Conservation (phyloP, 1,284 basidiomycete species). For the Athelia sp. region DNA sequence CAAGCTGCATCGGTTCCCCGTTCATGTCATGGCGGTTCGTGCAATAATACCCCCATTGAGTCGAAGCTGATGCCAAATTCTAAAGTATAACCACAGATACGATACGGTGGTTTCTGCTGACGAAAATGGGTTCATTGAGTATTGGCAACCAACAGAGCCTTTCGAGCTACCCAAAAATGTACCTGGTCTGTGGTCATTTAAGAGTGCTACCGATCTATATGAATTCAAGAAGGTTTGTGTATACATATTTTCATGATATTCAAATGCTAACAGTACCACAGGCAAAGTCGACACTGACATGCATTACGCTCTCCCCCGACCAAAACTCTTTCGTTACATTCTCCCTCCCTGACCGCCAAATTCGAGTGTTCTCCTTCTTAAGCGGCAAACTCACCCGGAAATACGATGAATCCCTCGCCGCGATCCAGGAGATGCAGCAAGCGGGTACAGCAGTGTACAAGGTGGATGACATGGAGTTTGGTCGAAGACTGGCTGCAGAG, state of each 20-base stretch:
- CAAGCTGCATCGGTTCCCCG: constrained; percentile 80
- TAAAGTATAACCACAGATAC: constrained; percentile 84
- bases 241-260: not conserved
- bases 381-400: constrained; percentile 87
- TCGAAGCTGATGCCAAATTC: constrained; percentile 6
- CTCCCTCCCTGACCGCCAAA: constrained; percentile 88
- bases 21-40: constrained; percentile 87
- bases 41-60: not conserved
- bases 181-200: constrained; percentile 84
- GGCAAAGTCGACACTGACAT: constrained; percentile 90
- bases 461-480: constrained; percentile 99
- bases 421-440: constrained; percentile 96
- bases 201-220: constrained; percentile 90
- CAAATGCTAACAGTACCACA: constrained; percentile 23
- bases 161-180: constrained; percentile 80
- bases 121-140: constrained; percentile 93
- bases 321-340: constrained; percentile 87
- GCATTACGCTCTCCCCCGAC: constrained; percentile 87
- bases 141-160: constrained; percentile 89
- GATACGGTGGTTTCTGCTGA: constrained; percentile 94
- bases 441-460: constrained; percentile 87
- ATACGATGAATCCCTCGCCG: constrained; percentile 92
- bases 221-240: constrained; percentile 91
- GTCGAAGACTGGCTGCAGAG: constrained; percentile 89
- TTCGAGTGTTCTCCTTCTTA: constrained; percentile 91